These are phyloP conservation scores for Populus ilicifolia DNA, from an alignment of 345 rosid species.

Conservation along the genomic window DNA sequence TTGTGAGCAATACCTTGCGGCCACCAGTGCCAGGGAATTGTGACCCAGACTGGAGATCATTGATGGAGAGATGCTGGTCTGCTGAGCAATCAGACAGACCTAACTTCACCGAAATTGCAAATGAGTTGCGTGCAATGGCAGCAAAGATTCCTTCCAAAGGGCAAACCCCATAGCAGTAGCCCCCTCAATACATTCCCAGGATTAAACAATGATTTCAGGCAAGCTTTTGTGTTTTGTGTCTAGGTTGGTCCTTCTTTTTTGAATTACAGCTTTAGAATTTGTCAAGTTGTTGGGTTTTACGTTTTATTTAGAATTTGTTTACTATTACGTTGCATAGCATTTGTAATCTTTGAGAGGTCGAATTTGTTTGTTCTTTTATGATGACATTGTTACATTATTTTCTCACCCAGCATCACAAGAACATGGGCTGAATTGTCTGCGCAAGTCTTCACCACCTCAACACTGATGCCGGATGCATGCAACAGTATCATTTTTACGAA, in stretches of 20 bases:
- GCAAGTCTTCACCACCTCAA: not conserved
- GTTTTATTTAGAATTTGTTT: not conserved
- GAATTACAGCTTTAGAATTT: not conserved
- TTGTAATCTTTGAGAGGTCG: not conserved
- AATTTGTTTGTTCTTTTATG: not conserved
- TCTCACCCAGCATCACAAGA: not conserved
- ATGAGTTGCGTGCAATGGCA: constrained; percentile 48
- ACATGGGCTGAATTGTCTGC: not conserved
- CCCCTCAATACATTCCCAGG: constrained; percentile 14
- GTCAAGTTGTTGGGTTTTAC: not conserved
- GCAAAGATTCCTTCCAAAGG: constrained; percentile 45
- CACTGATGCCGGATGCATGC: not conserved
- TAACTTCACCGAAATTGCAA: constrained; percentile 49
- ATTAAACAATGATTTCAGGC: constrained; percentile 11
- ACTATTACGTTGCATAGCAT: not conserved
- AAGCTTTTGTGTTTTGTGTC: not conserved
- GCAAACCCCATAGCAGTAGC: constrained; percentile 30
- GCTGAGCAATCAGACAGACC: constrained; percentile 66
- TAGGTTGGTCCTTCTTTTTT: not conserved
- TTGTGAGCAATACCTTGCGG: constrained; percentile 65
- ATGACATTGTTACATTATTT: not conserved
- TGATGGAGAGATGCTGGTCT: constrained; percentile 79
- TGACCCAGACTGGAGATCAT: constrained; percentile 54
- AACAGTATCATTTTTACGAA: not conserved
- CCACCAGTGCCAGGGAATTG: constrained; percentile 55